Conservation (phyloP, 306 rosid genomes). For the Vicia villosa region DNA sequence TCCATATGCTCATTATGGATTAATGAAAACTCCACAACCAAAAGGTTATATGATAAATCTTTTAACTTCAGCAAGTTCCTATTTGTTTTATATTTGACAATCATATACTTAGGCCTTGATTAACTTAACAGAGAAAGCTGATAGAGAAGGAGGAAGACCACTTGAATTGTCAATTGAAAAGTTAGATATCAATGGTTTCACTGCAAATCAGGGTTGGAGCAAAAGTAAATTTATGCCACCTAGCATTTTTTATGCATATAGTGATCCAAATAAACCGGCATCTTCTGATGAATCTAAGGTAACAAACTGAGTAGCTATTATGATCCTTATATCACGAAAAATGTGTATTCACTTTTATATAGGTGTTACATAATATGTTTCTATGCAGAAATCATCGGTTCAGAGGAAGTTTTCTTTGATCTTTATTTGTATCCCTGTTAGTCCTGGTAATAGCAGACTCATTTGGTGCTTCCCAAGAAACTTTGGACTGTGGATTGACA, state of each 20-base stretch:
- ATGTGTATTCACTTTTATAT: background rate
- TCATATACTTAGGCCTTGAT: conserved; percentile 23
- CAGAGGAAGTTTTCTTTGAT: conserved; percentile 47
- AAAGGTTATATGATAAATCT: conserved; percentile 48
- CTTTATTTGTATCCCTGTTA: conserved; percentile 81
- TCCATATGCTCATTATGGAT: conserved; percentile 79
- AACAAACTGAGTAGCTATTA: background rate
- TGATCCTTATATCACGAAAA: background rate
- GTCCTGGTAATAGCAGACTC: conserved; percentile 94
- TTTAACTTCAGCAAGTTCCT: conserved; percentile 15
- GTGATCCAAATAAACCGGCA: conserved; percentile 43
- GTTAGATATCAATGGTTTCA: conserved; percentile 68
- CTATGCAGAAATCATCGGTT: conserved; percentile 53
- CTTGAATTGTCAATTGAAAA: conserved; percentile 56
- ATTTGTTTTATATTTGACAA: conserved; percentile 23
- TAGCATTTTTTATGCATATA: conserved; percentile 58
- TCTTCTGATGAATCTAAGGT: conserved; percentile 64
- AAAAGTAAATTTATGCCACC: conserved; percentile 67
- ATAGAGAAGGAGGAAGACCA: conserved; percentile 97
- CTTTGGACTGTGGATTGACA: conserved; percentile 69
- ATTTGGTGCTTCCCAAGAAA: conserved; percentile 92
- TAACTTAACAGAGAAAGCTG: conserved; percentile 60
- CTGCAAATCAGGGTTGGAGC: conserved; percentile 56
- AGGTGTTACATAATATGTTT: background rate
- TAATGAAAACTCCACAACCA: conserved; percentile 54